Base-by-base conservation (phyloP, 306 rosid species). In the Gastrolobium villosum region DNA sequence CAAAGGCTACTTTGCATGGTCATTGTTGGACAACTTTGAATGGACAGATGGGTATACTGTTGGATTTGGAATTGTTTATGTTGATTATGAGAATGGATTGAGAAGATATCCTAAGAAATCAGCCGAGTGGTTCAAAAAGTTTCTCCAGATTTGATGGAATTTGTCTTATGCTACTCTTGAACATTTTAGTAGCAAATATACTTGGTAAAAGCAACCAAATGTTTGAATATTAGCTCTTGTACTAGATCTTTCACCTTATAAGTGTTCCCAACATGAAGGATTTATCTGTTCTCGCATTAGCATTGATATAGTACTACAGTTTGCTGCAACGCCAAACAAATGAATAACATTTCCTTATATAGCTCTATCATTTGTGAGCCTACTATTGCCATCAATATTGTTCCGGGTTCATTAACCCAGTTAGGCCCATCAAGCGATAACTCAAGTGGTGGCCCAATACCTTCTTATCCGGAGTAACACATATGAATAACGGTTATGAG, bases 1-100 rank as follows among this genome's bases (percentile, higher is more conserved):
- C 10, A 87, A 77, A 59, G 90, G 92, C 6, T 88, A 71, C 73
- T 87, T 87, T 57, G 79, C 71, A 37, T 84, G 89, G 93, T 84
- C 90, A 15, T 78, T 89, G 56, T 74, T 86, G 66, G 92, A 88
- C 75, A 79, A 79, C 65, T 84, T 76, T 36, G 90, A 88, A 54
- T 86, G 89, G 92, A 0, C 13, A 2, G 31, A 50, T 5, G 89
- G 91, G 0, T 87, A 81, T 30, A 56, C 75, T 0, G 82, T 83
- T 31, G 62, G 88, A 0, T 89, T 89, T 70, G 91, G 91, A 35
- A 50, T 85, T 8, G 50, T 72, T 30, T 87, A 37, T 49, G 76
- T 89, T 2, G 89, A 89, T 55, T 81, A 63, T 44, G 52, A 85
- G 26, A 28, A 79, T 70, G 81, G 82, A 1, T 56, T 68, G 13